Evolutionary conservation across 2,329 filamentous ascomycete species (phyloP).

Genomic region (Ceratocystis eucalypticola): DNA sequence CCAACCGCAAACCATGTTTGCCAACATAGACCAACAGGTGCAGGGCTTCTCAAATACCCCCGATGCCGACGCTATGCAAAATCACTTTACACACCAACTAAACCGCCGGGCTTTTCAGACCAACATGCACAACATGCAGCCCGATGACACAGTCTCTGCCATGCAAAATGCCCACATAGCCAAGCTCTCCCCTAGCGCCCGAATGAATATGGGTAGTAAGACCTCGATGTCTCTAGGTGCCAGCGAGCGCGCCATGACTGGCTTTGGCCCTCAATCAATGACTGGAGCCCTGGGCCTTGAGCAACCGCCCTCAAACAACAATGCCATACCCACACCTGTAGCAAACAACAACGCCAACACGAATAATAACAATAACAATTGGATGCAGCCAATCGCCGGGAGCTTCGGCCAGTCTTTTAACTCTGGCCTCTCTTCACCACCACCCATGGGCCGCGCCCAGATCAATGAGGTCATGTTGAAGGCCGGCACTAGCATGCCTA

Average conservation of each 20-base stretch:
- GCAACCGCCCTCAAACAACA: conserved; percentile 49
- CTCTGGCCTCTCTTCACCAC: conserved; percentile 76
- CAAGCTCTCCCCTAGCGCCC: conserved; percentile 7
- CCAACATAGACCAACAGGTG: conserved; percentile 49
- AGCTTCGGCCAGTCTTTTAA: conserved; percentile 77
- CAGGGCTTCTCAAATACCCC: conserved; percentile 83
- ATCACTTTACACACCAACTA: conserved; percentile 55
- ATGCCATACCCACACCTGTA: conserved; percentile 73
- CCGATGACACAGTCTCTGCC: conserved; percentile 36
- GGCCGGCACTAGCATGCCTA: conserved; percentile 75
- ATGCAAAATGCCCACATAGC: conserved; percentile 9
- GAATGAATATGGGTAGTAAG: conserved; percentile 27
- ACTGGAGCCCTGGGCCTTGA: conserved; percentile 44
- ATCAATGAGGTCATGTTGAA: conserved; percentile 84
- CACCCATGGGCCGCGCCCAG: conserved; percentile 54
- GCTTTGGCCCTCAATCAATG: conserved; percentile 66
- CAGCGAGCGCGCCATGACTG: conserved; percentile 35
- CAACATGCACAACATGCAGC: conserved; percentile 39
- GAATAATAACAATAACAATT: conserved; percentile 11
- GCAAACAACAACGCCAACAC: conserved; percentile 28
- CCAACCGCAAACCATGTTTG: conserved; percentile 25
- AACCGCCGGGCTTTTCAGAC: conserved; percentile 63
- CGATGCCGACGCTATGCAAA: conserved; percentile 82
- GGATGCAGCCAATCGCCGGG: conserved; percentile 52
- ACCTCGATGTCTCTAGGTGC: conserved; percentile 20